Conservation (phyloP, 306 rosid species). For the Castanospermum australe region DNA sequence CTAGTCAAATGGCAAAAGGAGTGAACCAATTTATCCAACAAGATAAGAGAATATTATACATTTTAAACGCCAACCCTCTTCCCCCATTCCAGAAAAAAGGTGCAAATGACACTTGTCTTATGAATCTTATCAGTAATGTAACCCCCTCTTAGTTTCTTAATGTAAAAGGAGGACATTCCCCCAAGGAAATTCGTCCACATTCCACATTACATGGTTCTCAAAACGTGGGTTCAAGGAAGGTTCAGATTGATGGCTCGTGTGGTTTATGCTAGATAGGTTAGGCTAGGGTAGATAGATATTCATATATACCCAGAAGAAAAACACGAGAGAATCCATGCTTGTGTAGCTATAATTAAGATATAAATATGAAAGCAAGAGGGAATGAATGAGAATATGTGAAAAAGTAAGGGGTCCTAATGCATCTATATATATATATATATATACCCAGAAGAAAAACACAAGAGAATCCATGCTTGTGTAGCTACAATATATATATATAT, state of each 20-base stretch:
- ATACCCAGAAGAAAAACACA: background rate
- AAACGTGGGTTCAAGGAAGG: background rate
- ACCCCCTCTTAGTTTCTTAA: background rate
- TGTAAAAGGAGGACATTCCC: background rate
- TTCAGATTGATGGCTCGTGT: background rate
- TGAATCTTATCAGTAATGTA: background rate
- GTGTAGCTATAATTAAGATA: background rate
- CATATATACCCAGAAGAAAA: background rate
- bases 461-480: slow-evolving; percentile 6
- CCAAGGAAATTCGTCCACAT: background rate
- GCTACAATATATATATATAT: no score
- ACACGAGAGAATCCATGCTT: background rate
- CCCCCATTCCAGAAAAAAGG: background rate
- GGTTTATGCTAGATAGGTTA: background rate
- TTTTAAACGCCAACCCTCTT: background rate
- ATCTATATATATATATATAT: background rate
- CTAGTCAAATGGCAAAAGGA: background rate
- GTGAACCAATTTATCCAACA: background rate
- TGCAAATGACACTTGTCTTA: background rate
- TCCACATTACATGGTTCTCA: slow-evolving; percentile 9
- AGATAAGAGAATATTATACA: background rate
- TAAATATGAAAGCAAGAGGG: slow-evolving; percentile 16
- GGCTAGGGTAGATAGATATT: background rate
- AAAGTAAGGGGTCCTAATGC: background rate
- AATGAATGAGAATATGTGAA: slow-evolving; percentile 30